phyloP scores from a whole-genome alignment of 768 basidiomycete genomes.

The Mycena olivaceomarginata region DNA sequence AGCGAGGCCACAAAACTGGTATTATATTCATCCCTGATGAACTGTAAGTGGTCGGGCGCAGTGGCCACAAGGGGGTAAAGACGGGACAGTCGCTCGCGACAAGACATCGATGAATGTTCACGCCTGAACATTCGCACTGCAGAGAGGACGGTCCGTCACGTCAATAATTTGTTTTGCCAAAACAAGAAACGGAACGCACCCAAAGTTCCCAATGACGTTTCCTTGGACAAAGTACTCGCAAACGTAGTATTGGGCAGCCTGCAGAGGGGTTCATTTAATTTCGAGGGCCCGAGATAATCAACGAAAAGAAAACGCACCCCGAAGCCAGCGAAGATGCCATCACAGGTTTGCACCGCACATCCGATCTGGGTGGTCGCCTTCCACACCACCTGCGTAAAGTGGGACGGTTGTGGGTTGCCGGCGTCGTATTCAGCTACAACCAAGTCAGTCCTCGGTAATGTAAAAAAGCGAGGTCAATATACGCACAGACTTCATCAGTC shows the following conservation, averaged over 20 bases:
- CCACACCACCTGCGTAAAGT: constrained; percentile 89
- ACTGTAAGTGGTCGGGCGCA: constrained; percentile 3
- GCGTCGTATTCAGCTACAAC: constrained; percentile 73
- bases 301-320: constrained; percentile 64
- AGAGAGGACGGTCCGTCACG: constrained; percentile 7
- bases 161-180: background rate
- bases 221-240: constrained; percentile 83
- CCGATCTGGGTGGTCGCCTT: constrained; percentile 79
- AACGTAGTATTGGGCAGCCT: constrained; percentile 77
- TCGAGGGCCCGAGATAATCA: background rate
- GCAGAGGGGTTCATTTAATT: constrained; percentile 22
- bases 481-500: constrained; percentile 82
- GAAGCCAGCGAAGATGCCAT: constrained; percentile 75
- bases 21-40: constrained; percentile 44
- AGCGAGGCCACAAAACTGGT: constrained; percentile 41
- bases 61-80: constrained; percentile 32
- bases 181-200: constrained; percentile 62
- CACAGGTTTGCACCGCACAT: constrained; percentile 73
- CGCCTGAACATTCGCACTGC: constrained; percentile 67
- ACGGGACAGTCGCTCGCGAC: constrained; percentile 40
- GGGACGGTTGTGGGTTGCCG: constrained; percentile 74
- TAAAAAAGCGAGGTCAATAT: background rate
- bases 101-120: constrained; percentile 47
- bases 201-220: constrained; percentile 78
- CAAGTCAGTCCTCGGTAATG: background rate